phyloP scores from a whole-genome alignment of 345 rosid genomes.

The Microthlaspi erraticum region DNA sequence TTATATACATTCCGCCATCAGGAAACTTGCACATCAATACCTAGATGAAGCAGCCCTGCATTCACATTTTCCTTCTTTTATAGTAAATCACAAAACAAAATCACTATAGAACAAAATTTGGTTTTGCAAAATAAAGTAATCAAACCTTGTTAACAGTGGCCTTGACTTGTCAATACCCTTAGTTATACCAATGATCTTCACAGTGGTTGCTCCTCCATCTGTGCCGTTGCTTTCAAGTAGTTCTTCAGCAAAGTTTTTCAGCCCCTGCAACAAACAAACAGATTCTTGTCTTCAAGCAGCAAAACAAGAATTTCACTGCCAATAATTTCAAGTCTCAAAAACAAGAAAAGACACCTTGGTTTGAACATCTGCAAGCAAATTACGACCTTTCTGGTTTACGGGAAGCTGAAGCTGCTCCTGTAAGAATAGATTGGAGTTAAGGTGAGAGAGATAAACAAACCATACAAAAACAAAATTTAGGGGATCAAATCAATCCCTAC shows the following conservation, averaged over 20 bases:
- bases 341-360: constrained; percentile 30
- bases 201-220: constrained; percentile 18
- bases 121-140: constrained; percentile 11
- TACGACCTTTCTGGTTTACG: constrained; percentile 41
- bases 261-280: constrained; percentile 30
- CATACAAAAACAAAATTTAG: too few relatives aligned
- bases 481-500: not conserved
- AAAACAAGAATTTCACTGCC: not conserved
- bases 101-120: constrained; percentile 7
- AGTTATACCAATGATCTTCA: constrained; percentile 29
- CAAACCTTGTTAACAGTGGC: constrained; percentile 41
- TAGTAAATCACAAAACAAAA: constrained; percentile 2
- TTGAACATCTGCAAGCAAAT: constrained; percentile 36
- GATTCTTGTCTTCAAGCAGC: constrained; percentile 14
- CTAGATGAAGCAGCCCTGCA: constrained; percentile 42
- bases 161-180: constrained; percentile 34
- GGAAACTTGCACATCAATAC: constrained; percentile 38
- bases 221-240: constrained; percentile 28
- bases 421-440: constrained; percentile 1
- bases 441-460: too few relatives aligned
- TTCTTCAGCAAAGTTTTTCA: constrained; percentile 37
- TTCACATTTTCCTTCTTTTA: not conserved
- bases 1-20: constrained; percentile 37
- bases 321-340: too few relatives aligned
- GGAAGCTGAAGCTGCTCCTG: constrained; percentile 46